Evolutionary conservation across 345 rosid genomes (phyloP), one percentile per base, ranked within the genome.

Genomic region (Eucalyptus curtisii): DNA sequence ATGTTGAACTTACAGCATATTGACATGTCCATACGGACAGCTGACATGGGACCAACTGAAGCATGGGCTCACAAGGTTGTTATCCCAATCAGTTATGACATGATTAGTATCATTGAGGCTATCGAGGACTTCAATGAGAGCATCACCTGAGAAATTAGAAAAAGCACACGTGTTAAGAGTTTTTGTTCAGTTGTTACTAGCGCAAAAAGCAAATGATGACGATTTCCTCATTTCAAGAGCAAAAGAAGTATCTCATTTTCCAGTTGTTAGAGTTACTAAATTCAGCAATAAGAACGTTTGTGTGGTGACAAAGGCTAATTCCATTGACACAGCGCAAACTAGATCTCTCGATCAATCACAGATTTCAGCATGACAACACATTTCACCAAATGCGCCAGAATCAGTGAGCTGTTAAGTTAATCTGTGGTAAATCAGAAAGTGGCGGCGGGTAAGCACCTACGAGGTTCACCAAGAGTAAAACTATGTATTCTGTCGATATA

Each of bases 41-140:
- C 93, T 94, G 91, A 97, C 92, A 91, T 93, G 92, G 85, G 96
- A 94, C 99, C 99, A 97, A 87, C 99, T 95, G 91, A 86, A 91
- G 95, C 99, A 97, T 55, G 99, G 98, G 94, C 96, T 97, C 89
- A 95, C 97, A 16, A 95, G 86, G 94, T 86, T 7, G 22, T 91
- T 52, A 88, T 94, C 90, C 99, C 99, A 97, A 88, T 95, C 92
- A 24, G 85, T 93, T 57, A 94, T 91, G 85, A 27, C 93, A 33
- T 87, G 85, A 61, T 89, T 87, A 22, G 97, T 92, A 90, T 96
- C 95, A 52, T 96, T 94, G 87, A 96, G 98, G 49, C 91, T 91
- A 31, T 49, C 89, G 53, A 91, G 93, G 87, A 96, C 91, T 89
- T 95, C 92, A 49, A 90, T n/a, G 92, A 97, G 92, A 88, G 98